Evolutionary conservation across 225 moss, liverwort and hornwort genomes (phyloP), one percentile per base, ranked within the genome.

Genomic region (Antitrichia curtipendula): DNA sequence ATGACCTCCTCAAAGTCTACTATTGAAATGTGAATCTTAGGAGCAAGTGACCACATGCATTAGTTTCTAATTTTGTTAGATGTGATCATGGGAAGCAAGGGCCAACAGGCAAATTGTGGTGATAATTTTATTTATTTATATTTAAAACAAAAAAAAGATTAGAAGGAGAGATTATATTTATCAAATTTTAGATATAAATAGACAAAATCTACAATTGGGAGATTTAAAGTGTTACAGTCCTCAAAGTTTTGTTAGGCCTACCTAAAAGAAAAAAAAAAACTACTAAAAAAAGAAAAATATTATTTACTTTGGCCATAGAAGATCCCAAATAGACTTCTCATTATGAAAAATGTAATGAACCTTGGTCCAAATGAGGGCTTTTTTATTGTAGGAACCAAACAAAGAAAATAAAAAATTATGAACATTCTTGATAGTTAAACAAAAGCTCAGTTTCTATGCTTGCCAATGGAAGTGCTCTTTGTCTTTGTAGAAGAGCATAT

Each of bases 131-230:
- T 68, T 38, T 13, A 1, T 23, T 24, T 69, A 13, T 69, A 0
- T 40, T 22, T 36, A 13, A 40, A 24, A 69, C 5, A 27, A 71
- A 61, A 4, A n/a, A 29, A 7, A 41, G 8, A 70, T 0, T 25
- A 41, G 1, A 41, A 0, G 1, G 0, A 38, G 2, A 3, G 4
- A 21, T 3, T 7, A 25, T 15, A 16, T 41, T 71, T 28, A 43
- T 1, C 9, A 43, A 43, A 6, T 71, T 43, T 9, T 43, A 43
- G 8, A 71, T 43, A 27, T 43, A 43, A 71, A 71, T 9, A 43
- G 16, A 71, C 9, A 71, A 71, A 71, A 43, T 9, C 6, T 43
- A 70, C 4, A 0, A 0, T 16, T 70, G 5, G 27, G 5, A 70
- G 70, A 27, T 70, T 14, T 69, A 69, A 40, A 4, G n/a, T 2